phyloP scores from a whole-genome alignment of 2,329 filamentous ascomycete species.

The Dactylellina leptospora region DNA sequence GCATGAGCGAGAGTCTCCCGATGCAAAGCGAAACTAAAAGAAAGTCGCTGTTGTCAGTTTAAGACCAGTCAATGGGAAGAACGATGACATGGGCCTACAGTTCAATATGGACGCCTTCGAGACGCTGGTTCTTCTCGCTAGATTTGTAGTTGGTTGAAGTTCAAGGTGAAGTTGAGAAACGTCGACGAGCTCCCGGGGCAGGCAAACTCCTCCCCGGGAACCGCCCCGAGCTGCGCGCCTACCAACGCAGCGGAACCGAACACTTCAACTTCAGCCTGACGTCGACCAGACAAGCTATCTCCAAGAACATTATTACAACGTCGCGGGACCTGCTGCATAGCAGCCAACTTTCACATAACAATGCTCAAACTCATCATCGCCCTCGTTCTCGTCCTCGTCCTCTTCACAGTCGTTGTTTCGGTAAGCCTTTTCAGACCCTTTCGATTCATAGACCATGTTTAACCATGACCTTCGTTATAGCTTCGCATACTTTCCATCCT shows the following conservation, averaged over 20 bases:
- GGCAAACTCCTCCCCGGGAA: background rate
- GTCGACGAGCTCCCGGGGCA: background rate
- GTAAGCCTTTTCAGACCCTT: constrained; percentile 9
- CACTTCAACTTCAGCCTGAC: background rate
- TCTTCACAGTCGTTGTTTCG: constrained; percentile 32
- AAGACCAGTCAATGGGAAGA: background rate
- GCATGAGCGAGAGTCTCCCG: background rate
- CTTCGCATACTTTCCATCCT: constrained; percentile 41
- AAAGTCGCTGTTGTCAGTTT: background rate
- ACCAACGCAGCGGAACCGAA: background rate
- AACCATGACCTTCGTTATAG: background rate
- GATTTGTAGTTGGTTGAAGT: too few species aligned
- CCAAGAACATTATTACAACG: constrained; percentile 6
- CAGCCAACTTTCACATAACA: background rate
- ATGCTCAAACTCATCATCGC: constrained; percentile 30
- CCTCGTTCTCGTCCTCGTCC: constrained; percentile 11
- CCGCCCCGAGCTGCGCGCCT: background rate
- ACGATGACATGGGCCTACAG: background rate
- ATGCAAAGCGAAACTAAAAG: background rate
- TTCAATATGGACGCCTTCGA: too few species aligned
- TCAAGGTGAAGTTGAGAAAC: too few species aligned
- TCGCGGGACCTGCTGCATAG: constrained; percentile 8
- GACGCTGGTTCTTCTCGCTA: too few species aligned
- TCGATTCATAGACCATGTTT: background rate
- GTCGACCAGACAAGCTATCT: constrained; percentile 5